A percentile compares a stretch with the other conserved stretches of the same genome.
phyloP scores from a whole-genome alignment of 805 yeast genomes.

The Saturnispora kantuleensis region DNA sequence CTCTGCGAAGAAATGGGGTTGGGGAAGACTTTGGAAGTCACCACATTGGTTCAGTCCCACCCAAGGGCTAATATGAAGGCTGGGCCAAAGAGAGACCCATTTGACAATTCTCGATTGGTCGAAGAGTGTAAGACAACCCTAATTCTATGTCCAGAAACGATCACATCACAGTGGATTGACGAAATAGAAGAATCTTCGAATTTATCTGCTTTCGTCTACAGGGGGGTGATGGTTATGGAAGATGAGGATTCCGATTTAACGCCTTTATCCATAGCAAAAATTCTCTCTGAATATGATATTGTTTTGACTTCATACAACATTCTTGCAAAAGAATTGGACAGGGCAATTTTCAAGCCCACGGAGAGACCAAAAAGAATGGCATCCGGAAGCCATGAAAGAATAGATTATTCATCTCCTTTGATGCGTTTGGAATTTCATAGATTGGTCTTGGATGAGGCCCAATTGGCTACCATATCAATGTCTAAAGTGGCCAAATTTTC shows the following conservation, averaged over 20 bases:
- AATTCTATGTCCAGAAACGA: constrained; percentile 79
- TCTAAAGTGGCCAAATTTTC: constrained; percentile 78
- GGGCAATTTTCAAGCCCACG: constrained; percentile 62
- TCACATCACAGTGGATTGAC: constrained; percentile 75
- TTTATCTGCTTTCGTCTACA: constrained; percentile 52
- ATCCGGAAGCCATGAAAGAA: constrained; percentile 22
- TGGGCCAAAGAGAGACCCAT: constrained; percentile 27
- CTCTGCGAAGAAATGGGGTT: constrained; percentile 96
- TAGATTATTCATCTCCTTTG: constrained; percentile 71
- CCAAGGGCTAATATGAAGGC: constrained; percentile 32
- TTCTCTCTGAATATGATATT: constrained; percentile 55
- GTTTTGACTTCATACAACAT: constrained; percentile 71
- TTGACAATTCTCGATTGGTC: constrained; percentile 35
- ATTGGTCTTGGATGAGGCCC: constrained; percentile 87
- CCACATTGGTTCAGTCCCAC: constrained; percentile 55
- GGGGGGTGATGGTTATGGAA: constrained; percentile 39
- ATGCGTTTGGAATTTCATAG: constrained; percentile 82
- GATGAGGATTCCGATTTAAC: constrained; percentile 14
- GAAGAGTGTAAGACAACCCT: constrained; percentile 58
- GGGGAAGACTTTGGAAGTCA: constrained; percentile 86
- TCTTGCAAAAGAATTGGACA: constrained; percentile 66
- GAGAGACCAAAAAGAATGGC: constrained; percentile 37
- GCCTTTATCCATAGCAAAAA: constrained; percentile 36
- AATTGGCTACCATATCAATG: constrained; percentile 70
- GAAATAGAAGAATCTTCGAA: constrained; percentile 52